These are phyloP conservation scores for Penicillium silybi DNA, from an alignment of 495 filamentous ascomycete genomes.

Conservation along the genomic window DNA sequence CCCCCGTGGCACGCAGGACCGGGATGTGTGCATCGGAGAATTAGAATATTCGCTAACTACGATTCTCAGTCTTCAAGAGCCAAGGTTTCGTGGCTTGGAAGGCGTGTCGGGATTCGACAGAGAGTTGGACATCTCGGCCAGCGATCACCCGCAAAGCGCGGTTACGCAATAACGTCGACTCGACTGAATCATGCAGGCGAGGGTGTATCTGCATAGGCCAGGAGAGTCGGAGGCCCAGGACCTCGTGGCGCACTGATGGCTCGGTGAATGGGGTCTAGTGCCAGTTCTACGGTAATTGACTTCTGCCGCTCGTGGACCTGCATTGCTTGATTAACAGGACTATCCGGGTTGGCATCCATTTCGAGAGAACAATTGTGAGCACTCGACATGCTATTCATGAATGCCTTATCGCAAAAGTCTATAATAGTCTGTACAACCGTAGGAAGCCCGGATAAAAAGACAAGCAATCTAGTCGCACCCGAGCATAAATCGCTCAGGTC, in stretches of 20 bases:
- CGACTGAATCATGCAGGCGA: neutral
- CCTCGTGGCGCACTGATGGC: neutral
- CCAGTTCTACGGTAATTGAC: neutral
- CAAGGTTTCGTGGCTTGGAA: constrained; percentile 8
- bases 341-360: neutral
- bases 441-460: neutral
- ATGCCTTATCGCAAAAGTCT: neutral
- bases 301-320: neutral
- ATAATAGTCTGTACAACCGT: neutral
- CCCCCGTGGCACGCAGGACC: constrained; percentile 7
- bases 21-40: constrained; percentile 20
- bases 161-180: constrained; percentile 21
- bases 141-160: constrained; percentile 23
- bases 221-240: neutral
- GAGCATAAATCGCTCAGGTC: neutral
- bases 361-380: too few species aligned
- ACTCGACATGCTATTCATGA: neutral
- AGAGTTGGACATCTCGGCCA: neutral
- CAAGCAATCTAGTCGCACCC: neutral
- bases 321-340: neutral
- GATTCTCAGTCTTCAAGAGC: neutral
- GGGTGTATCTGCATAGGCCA: neutral
- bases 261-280: neutral
- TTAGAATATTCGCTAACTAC: neutral
- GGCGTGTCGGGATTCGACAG: neutral